Evolutionary conservation across 345 rosid species (phyloP).

Genomic region (Stellera chamaejasme): DNA sequence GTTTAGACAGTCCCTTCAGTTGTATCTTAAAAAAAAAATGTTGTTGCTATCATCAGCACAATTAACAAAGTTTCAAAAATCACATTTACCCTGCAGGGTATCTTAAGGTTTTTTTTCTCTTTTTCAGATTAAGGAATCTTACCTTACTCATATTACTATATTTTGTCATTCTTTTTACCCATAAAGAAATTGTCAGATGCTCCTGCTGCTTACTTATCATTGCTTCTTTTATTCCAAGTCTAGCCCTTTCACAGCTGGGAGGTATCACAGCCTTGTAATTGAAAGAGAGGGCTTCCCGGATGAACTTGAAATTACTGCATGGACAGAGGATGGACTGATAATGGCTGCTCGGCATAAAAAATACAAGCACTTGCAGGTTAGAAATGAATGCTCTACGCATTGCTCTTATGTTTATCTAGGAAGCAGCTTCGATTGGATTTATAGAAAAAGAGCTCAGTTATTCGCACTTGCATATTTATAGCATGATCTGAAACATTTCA

Average conservation of each 20-base stretch:
- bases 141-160: neutral
- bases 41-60: neutral
- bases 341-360: constrained; percentile 94
- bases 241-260: constrained; percentile 89
- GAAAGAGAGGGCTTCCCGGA: constrained; percentile 67
- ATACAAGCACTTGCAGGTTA: constrained; percentile 75
- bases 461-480: neutral
- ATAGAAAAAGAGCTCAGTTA: neutral
- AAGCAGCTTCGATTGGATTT: no score
- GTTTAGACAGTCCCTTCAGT: neutral
- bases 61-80: neutral
- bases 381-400: neutral
- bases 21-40: no score
- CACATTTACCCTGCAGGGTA: neutral
- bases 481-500: neutral
- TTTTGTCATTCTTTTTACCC: neutral
- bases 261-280: constrained; percentile 90
- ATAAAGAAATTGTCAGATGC: neutral
- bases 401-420: no score
- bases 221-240: neutral
- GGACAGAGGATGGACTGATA: constrained; percentile 88
- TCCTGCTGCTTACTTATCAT: constrained; percentile 2
- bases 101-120: neutral
- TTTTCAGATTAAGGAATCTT: neutral
- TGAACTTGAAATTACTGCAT: constrained; percentile 81